These are phyloP conservation scores for Aspergillus homomorphus DNA, from an alignment of 495 filamentous ascomycete genomes.

Conservation along the genomic window DNA sequence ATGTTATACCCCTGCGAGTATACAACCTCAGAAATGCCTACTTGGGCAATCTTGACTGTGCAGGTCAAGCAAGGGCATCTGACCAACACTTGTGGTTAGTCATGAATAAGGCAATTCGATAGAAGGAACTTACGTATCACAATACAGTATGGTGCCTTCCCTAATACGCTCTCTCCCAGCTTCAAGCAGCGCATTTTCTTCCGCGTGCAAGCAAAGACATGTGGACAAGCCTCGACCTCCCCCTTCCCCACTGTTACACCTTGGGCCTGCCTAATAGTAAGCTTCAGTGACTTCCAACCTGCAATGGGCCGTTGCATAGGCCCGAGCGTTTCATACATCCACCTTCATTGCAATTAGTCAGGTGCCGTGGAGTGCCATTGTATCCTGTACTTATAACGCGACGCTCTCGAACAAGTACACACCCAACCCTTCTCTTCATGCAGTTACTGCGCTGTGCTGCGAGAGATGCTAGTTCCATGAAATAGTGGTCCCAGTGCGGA, in stretches of 20 bases:
- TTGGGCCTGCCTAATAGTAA: slow-evolving; percentile 45
- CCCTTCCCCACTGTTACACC: slow-evolving; percentile 73
- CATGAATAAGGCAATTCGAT: neutral
- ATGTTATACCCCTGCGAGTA: slow-evolving; percentile 92
- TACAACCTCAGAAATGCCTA: slow-evolving; percentile 92
- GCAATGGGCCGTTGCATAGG: neutral
- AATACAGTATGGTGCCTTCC: slow-evolving; percentile 77
- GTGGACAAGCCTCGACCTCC: slow-evolving; percentile 74
- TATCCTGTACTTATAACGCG: slow-evolving; percentile 96
- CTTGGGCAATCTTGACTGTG: slow-evolving; percentile 94
- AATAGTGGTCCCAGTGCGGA: slow-evolving; percentile 96
- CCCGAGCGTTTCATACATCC: slow-evolving; percentile 58
- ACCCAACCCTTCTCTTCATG: slow-evolving; percentile 96
- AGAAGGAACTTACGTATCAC: slow-evolving; percentile 64
- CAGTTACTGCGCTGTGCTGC: slow-evolving; percentile 92
- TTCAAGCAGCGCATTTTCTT: slow-evolving; percentile 94
- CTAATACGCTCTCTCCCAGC: slow-evolving; percentile 88
- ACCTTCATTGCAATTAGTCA: slow-evolving; percentile 88
- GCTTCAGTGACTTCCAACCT: slow-evolving; percentile 45
- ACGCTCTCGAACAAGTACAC: slow-evolving; percentile 84
- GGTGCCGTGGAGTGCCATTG: slow-evolving; percentile 86
- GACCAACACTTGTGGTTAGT: neutral
- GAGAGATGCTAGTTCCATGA: slow-evolving; percentile 91
- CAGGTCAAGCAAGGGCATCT: slow-evolving; percentile 96
- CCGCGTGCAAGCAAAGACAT: slow-evolving; percentile 92